Conservation (phyloP, 2,329 filamentous ascomycete genomes). For the Ambrosiella cleistominuta region DNA sequence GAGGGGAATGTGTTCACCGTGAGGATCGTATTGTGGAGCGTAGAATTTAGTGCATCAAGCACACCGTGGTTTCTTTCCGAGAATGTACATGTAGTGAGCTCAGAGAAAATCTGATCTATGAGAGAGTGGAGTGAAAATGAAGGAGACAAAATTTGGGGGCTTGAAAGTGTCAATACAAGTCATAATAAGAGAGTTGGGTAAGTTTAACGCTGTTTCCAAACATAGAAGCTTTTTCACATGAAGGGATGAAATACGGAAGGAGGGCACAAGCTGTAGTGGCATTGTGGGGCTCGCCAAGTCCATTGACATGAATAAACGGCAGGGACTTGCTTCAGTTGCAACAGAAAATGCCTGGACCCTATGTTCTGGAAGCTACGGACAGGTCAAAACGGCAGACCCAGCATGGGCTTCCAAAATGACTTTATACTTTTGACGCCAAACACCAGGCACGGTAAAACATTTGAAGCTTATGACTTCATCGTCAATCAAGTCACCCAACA, state of each 20-base stretch:
- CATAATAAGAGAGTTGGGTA: not conserved
- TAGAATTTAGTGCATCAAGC: not conserved
- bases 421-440: not conserved
- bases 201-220: not conserved
- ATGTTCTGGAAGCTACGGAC: not conserved
- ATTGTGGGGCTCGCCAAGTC: not conserved
- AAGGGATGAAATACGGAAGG: not conserved
- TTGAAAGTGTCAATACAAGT: not conserved
- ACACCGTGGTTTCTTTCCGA: too few relatives aligned
- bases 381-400: not conserved
- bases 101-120: not conserved
- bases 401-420: not conserved
- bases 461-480: not conserved
- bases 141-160: too few relatives aligned
- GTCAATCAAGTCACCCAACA: not conserved
- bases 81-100: not conserved
- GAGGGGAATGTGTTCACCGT: not conserved
- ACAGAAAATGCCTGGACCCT: not conserved
- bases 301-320: constrained; percentile 1
- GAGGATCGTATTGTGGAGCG: not conserved
- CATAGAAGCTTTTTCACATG: not conserved
- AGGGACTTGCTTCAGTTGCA: constrained; percentile 4
- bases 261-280: not conserved
- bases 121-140: not conserved
- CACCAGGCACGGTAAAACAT: not conserved